Percentiles rank a stretch among this genome's conserved stretches.
These are phyloP conservation scores for Ganoderma boninense DNA, from an alignment of 1,284 basidiomycete species.

Conservation along the genomic window DNA sequence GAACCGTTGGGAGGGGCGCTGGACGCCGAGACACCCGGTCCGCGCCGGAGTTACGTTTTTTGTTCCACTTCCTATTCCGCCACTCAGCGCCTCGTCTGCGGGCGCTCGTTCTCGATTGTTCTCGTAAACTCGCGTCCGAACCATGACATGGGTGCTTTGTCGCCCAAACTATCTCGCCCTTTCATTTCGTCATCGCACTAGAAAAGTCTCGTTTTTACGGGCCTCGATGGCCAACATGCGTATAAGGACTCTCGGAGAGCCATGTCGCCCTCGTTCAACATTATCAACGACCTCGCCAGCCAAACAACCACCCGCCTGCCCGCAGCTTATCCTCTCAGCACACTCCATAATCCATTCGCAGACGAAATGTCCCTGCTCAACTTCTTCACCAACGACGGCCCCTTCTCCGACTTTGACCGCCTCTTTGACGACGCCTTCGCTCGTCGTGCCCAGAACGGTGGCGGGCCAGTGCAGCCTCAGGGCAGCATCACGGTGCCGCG, in stretches of 20 bases:
- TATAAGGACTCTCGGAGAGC: not conserved
- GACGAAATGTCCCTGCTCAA: not conserved
- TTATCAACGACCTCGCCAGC: not conserved
- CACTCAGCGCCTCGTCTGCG: not conserved
- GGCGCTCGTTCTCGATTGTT: not conserved
- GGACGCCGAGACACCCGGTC: too few species aligned
- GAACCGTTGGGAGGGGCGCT: too few species aligned
- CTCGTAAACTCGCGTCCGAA: not conserved
- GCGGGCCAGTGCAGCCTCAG: slow-evolving; percentile 21
- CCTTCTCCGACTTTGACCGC: not conserved
- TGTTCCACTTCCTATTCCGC: too few species aligned
- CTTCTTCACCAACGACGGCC: not conserved
- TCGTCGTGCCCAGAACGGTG: slow-evolving; percentile 29
- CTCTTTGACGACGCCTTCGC: slow-evolving; percentile 53
- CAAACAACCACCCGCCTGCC: not conserved
- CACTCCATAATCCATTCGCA: not conserved
- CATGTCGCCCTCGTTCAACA: not conserved
- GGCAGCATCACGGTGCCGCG: slow-evolving; percentile 23
- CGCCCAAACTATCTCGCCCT: not conserved
- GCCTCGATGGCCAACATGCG: not conserved
- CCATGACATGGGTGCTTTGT: not conserved
- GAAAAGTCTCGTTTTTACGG: not conserved
- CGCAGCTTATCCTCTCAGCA: not conserved
- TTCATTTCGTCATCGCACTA: not conserved
- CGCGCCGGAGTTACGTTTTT: too few species aligned